Conservation (phyloP, 495 filamentous ascomycete species). For the Penicillium waksmanii region DNA sequence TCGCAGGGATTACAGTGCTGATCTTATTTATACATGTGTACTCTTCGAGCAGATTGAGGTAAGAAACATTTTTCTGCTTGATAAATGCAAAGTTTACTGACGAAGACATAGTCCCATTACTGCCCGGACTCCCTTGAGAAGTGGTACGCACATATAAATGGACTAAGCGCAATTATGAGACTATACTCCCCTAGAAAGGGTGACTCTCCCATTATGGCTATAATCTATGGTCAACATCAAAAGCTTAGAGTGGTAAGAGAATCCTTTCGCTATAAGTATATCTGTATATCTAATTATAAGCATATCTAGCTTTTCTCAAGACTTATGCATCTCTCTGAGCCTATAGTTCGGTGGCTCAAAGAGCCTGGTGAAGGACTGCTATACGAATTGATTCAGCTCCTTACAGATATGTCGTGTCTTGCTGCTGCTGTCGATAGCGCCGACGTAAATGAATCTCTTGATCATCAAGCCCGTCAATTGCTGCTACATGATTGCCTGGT, state of each 20-base stretch:
- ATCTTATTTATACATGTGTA: conserved; percentile 12
- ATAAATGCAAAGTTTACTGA: conserved; percentile 2
- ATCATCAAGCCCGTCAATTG: conserved; percentile 1
- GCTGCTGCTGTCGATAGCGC: conserved; percentile 8
- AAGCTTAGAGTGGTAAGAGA: conserved; percentile 13
- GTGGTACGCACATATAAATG: conserved; percentile 11
- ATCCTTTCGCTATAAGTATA: background rate
- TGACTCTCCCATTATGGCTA: conserved; percentile 1
- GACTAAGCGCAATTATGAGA: conserved; percentile 12
- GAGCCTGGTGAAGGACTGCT: conserved; percentile 9
- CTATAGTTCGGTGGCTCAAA: conserved; percentile 7
- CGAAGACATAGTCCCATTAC: conserved; percentile 1
- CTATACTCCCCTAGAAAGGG: conserved; percentile 4
- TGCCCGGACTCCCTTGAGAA: conserved; percentile 4
- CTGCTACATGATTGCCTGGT: conserved; percentile 8
- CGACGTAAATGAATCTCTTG: background rate
- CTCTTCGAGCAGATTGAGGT: conserved; percentile 13
- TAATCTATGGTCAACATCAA: conserved; percentile 11
- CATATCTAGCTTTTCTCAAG: conserved; percentile 8
- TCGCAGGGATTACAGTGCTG: conserved; percentile 4
- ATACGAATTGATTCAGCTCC: conserved; percentile 2
- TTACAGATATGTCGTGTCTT: conserved; percentile 10
- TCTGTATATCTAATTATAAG: background rate
- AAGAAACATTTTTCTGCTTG: background rate
- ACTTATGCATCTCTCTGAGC: conserved; percentile 8